These are phyloP conservation scores for Monilinia vaccinii-corymbosi DNA, from an alignment of 2,329 filamentous ascomycete genomes.

Conservation along the genomic window DNA sequence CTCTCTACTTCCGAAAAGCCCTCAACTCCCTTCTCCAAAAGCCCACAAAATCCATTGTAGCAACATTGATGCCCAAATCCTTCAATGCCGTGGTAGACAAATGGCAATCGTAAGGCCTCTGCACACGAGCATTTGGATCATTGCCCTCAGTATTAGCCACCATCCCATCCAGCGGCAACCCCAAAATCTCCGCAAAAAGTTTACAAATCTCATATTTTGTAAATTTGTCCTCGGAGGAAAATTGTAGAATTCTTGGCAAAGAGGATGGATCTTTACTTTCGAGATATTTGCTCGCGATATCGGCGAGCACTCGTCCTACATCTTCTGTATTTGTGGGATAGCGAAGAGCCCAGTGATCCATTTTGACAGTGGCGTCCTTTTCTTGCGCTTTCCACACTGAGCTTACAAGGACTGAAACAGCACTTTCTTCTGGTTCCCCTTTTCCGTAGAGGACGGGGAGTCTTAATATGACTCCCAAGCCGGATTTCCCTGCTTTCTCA, in stretches of 20 bases:
- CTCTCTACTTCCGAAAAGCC: conserved; percentile 37
- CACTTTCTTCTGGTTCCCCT: conserved; percentile 67
- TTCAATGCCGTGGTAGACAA: conserved; percentile 66
- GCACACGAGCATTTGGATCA: conserved; percentile 60
- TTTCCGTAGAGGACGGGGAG: conserved; percentile 80
- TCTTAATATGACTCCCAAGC: conserved; percentile 60
- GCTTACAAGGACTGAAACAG: conserved; percentile 74
- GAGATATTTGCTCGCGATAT: conserved; percentile 63
- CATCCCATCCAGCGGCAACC: conserved; percentile 59
- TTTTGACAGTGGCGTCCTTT: conserved; percentile 51
- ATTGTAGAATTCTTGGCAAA: conserved; percentile 68
- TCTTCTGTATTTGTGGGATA: conserved; percentile 89
- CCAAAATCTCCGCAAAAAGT: conserved; percentile 70
- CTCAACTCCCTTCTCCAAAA: conserved; percentile 69
- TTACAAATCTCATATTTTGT: conserved; percentile 89
- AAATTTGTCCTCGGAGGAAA: conserved; percentile 75
- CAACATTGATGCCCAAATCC: conserved; percentile 65
- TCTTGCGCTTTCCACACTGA: conserved; percentile 65
- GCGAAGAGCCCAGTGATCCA: conserved; percentile 79
- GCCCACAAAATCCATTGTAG: conserved; percentile 63
- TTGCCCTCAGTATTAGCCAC: conserved; percentile 62
- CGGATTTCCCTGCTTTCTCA: conserved; percentile 37
- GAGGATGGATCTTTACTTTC: conserved; percentile 36
- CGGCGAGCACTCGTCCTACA: conserved; percentile 60
- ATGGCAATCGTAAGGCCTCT: conserved; percentile 82